Percentiles rank a stretch among this genome's conserved stretches.
Conservation (phyloP, 345 rosid genomes). For the Euphorbia pulcherrima region DNA sequence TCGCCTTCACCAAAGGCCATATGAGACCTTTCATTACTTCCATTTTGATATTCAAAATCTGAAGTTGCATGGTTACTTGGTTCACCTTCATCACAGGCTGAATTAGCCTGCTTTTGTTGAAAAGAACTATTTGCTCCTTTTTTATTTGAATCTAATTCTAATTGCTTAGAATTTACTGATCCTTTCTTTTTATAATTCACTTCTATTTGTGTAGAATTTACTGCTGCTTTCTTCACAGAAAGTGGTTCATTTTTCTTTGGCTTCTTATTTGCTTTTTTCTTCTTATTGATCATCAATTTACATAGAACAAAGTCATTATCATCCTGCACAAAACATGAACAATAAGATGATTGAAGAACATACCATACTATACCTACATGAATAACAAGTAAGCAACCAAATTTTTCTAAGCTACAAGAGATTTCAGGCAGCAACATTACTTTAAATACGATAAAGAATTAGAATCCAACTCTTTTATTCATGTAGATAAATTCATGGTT, state of each 20-base stretch:
- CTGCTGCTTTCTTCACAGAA: not conserved
- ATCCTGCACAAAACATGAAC: constrained; percentile 16
- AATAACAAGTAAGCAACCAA: not conserved
- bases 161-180: not conserved
- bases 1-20: not conserved
- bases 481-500: not conserved
- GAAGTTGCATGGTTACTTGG: not conserved
- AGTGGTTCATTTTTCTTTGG: not conserved
- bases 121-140: not conserved
- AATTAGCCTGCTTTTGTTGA: not conserved
- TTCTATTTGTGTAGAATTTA: not conserved
- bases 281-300: constrained; percentile 18
- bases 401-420: not conserved
- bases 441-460: not conserved
- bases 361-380: not conserved
- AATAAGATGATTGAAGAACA: not conserved
- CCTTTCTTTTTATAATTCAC: not conserved
- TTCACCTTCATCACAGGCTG: not conserved
- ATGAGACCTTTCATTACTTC: not conserved
- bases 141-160: not conserved
- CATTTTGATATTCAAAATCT: constrained; percentile 4
- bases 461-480: no score
- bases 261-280: constrained; percentile 10
- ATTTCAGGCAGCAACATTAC: not conserved
- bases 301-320: constrained; percentile 25